Percentiles rank a stretch among this genome's conserved stretches.
These are phyloP conservation scores for Colletotrichum sp. DNA, from an alignment of 2,329 filamentous ascomycete species.

Conservation along the genomic window DNA sequence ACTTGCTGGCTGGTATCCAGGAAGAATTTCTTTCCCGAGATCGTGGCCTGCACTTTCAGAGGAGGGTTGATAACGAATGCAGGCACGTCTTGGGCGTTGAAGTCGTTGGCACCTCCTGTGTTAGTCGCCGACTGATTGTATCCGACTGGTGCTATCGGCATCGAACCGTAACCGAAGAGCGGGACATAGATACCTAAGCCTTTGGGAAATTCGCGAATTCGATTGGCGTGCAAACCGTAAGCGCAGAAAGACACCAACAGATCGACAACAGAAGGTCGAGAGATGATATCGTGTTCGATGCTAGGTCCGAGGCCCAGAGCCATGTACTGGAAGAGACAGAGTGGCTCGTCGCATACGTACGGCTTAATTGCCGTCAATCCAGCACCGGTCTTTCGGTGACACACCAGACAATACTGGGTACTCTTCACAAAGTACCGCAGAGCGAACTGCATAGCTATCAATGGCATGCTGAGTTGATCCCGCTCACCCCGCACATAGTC, in stretches of 20 bases:
- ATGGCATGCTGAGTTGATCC: constrained; percentile 50
- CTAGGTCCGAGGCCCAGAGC: constrained; percentile 83
- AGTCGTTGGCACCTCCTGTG: neutral
- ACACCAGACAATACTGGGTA: constrained; percentile 87
- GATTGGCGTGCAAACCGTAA: constrained; percentile 48
- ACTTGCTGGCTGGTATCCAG: constrained; percentile 25
- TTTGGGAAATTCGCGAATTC: constrained; percentile 48
- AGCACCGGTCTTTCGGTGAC: constrained; percentile 68
- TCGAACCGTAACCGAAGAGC: neutral
- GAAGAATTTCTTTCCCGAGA: constrained; percentile 26
- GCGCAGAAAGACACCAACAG: constrained; percentile 86
- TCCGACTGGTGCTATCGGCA: neutral
- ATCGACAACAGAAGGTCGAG: constrained; percentile 83
- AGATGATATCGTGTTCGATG: constrained; percentile 82
- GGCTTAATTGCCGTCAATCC: constrained; percentile 76
- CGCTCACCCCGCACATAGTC: neutral
- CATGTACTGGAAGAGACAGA: constrained; percentile 92
- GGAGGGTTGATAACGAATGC: neutral
- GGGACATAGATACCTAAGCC: constrained; percentile 45
- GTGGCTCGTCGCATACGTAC: constrained; percentile 75
- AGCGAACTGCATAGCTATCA: constrained; percentile 75
- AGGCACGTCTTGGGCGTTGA: neutral
- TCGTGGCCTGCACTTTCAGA: neutral
- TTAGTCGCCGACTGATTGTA: neutral
- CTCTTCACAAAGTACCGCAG: constrained; percentile 80